Conservation (phyloP, 805 yeast species). For the Tetrapisispora phaffii region DNA sequence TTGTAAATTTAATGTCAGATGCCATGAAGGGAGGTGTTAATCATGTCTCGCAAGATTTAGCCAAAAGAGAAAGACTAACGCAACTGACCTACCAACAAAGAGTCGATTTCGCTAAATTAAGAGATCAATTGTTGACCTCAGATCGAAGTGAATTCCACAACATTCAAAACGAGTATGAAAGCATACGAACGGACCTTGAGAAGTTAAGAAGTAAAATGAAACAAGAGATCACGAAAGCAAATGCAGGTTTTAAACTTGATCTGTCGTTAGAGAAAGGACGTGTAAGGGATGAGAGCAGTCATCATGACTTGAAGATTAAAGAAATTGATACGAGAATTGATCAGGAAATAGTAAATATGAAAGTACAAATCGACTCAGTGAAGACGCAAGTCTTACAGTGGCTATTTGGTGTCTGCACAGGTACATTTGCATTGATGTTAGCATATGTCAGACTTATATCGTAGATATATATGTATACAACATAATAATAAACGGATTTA, state of each 20-base stretch:
- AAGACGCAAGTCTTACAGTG: conserved; percentile 97
- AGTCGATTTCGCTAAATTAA: conserved; percentile 89
- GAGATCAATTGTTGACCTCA: conserved; percentile 81
- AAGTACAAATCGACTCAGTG: conserved; percentile 88
- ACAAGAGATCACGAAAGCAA: conserved; percentile 84
- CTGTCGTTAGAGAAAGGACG: conserved; percentile 90
- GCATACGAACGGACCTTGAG: conserved; percentile 74
- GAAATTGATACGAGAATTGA: conserved; percentile 93
- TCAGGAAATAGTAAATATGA: conserved; percentile 90
- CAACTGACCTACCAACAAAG: conserved; percentile 89
- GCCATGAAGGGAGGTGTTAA: conserved; percentile 76
- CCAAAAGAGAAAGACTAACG: conserved; percentile 74
- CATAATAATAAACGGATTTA: not conserved
- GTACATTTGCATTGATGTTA: conserved; percentile 88
- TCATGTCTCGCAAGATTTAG: conserved; percentile 64
- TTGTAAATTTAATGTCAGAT: conserved; percentile 59
- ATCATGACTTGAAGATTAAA: conserved; percentile 85
- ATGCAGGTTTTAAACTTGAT: conserved; percentile 85
- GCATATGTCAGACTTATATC: conserved; percentile 70
- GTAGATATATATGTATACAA: not conserved
- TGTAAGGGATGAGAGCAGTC: conserved; percentile 85
- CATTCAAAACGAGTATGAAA: conserved; percentile 78
- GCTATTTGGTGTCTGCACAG: conserved; percentile 96
- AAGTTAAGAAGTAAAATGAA: conserved; percentile 73
- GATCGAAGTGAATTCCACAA: conserved; percentile 79